These are phyloP conservation scores for Backusella psychrophila DNA, from an alignment of 192 early-diverging fungal genomes.

Conservation along the genomic window DNA sequence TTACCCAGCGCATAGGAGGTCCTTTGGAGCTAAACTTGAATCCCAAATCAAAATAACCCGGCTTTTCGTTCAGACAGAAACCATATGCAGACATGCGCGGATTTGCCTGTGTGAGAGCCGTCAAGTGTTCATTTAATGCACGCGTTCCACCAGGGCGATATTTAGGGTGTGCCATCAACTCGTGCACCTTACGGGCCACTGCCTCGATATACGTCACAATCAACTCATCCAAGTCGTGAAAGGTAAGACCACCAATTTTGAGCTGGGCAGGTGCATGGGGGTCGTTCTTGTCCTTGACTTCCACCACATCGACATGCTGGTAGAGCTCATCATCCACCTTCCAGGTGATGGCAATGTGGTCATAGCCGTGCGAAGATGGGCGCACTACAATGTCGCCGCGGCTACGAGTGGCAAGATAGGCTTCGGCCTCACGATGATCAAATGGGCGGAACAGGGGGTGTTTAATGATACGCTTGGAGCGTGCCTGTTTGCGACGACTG, in stretches of 20 bases:
- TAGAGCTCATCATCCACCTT: conserved; percentile 84
- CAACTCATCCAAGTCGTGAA: conserved; percentile 90
- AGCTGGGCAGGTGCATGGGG: conserved; percentile 68
- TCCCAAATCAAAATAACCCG: conserved; percentile 73
- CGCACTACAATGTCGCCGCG: conserved; percentile 84
- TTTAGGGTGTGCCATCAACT: conserved; percentile 72
- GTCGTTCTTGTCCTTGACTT: conserved; percentile 69
- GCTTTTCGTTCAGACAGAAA: conserved; percentile 64
- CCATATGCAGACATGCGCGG: conserved; percentile 81
- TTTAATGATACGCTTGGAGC: conserved; percentile 62
- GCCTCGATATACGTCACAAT: conserved; percentile 88
- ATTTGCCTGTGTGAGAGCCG: conserved; percentile 49
- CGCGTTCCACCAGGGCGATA: conserved; percentile 62
- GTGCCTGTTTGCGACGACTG: conserved; percentile 29
- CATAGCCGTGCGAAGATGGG: conserved; percentile 84
- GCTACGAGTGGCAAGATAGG: conserved; percentile 62
- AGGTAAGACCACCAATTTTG: conserved; percentile 65
- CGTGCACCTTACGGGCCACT: conserved; percentile 67
- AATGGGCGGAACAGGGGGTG: conserved; percentile 86
- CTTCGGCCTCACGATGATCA: conserved; percentile 68
- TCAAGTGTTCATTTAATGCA: conserved; percentile 52
- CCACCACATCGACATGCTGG: conserved; percentile 84
- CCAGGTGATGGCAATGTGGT: conserved; percentile 92
- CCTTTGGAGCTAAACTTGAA: conserved; percentile 75
- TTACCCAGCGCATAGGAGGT: conserved; percentile 63